Evolutionary conservation across 2,329 filamentous ascomycete genomes (phyloP), one percentile per base, ranked within the genome.

Genomic region (Colletotrichum tamarilloi): DNA sequence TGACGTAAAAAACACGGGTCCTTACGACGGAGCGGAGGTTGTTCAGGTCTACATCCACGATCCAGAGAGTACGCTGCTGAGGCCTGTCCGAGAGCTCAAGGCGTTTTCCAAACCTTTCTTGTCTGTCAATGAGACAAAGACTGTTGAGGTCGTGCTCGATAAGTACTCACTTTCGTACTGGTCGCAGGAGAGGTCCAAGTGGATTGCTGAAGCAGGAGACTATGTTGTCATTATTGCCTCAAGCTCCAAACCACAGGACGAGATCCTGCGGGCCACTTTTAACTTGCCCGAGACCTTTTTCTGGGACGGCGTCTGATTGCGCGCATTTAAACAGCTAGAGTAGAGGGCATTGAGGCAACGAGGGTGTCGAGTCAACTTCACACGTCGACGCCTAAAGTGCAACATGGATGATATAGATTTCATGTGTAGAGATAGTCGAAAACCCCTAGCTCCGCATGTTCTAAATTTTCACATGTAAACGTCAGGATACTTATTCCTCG

Each of bases 31-130:
- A 2, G 72, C 74, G 1, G 72, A 75, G 35, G 88, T 91, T 0
- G 86, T 88, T 0, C 89, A 92, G 81, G 80, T 91, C 3, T 92
- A 92, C 77, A 81, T 91, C 7, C 85, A 86, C 38, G 85, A 86
- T 77, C 46, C 75, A 35, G 11, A 73, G 59, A 76, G 75, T 16
- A 71, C 71, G 8, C 85, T 93, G 64, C 88, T 88, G 76, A 80
- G 86, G 1, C 88, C 91, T 0, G 78, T 86, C 22, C 92, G 92
- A 77, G 91, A 93, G 79, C 84, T 93, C 58, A 91, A 92, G 81
- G 91, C 89, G 1, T 93, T 92, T 76, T 80, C 84, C 62, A 95
- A 95, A 83, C 87, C 92, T 0, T 85, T 86, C 69, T 80, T 95
- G 1, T 84, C 87, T 59, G 84, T 89, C 0, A 91, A 91, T 0